Conservation (phyloP, 2,329 filamentous ascomycete genomes). For the Penicillium frequentans region DNA sequence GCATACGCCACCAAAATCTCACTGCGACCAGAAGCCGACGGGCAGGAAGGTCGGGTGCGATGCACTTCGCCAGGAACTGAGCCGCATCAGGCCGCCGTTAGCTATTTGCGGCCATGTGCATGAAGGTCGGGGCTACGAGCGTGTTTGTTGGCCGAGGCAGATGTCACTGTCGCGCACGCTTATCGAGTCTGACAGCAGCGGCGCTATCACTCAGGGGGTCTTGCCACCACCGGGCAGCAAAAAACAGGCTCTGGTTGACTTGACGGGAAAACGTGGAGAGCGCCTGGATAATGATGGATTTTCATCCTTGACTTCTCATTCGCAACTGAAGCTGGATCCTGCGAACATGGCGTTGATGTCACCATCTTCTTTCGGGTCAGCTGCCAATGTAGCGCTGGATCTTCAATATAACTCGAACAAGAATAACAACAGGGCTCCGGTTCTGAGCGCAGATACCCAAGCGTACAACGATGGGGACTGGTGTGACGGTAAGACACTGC, state of each 20-base stretch:
- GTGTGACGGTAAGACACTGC: slow-evolving; percentile 2
- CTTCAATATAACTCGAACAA: neutral
- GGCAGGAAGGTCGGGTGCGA: slow-evolving; percentile 49
- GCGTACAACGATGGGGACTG: neutral
- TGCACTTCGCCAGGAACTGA: slow-evolving; percentile 46
- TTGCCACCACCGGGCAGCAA: slow-evolving; percentile 50
- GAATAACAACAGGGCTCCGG: slow-evolving; percentile 4
- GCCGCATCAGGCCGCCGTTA: slow-evolving; percentile 51
- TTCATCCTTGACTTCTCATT: slow-evolving; percentile 2
- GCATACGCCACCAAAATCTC: slow-evolving; percentile 55
- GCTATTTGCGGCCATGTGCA: slow-evolving; percentile 62
- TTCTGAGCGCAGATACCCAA: slow-evolving; percentile 9
- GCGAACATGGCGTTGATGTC: slow-evolving; percentile 2
- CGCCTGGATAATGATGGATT: slow-evolving; percentile 34
- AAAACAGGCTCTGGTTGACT: slow-evolving; percentile 56
- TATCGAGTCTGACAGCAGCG: neutral
- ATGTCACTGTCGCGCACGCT: neutral
- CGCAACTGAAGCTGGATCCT: neutral
- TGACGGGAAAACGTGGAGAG: slow-evolving; percentile 45
- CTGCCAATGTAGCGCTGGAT: neutral
- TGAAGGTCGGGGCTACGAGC: slow-evolving; percentile 54
- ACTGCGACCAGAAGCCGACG: slow-evolving; percentile 45
- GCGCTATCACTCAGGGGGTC: slow-evolving; percentile 17
- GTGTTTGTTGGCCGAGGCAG: slow-evolving; percentile 47
- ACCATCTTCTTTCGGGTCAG: slow-evolving; percentile 7